Conservation (phyloP, 1,139 yeast genomes). For the Pichia norvegensis region DNA sequence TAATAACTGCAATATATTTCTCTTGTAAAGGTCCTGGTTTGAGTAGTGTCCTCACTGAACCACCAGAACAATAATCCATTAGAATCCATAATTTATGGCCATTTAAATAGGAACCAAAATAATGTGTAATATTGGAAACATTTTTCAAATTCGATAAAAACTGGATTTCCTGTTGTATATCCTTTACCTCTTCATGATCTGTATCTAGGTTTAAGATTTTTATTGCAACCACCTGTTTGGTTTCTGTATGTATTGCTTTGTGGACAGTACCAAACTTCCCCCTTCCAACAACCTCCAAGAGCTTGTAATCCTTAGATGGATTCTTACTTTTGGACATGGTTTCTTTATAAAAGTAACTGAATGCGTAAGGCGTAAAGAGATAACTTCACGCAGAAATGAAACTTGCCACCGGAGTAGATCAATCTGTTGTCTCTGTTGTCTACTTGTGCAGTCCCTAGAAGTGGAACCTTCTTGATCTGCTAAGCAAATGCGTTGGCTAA, state of each 20-base stretch:
- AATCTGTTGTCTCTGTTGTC: too few relatives aligned
- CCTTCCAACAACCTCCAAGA: conserved; percentile 88
- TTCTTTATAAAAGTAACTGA: too few relatives aligned
- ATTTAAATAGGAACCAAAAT: conserved; percentile 78
- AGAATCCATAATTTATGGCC: conserved; percentile 94
- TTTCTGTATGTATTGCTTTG: conserved; percentile 60
- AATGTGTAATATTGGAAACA: conserved; percentile 86
- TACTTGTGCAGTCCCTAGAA: too few relatives aligned
- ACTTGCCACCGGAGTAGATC: too few relatives aligned
- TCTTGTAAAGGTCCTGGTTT: conserved; percentile 89
- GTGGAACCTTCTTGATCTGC: too few relatives aligned
- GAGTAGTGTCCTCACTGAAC: conserved; percentile 79
- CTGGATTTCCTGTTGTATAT: conserved; percentile 89
- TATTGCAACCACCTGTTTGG: conserved; percentile 80
- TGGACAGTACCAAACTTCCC: conserved; percentile 97
- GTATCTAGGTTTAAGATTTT: conserved; percentile 90
- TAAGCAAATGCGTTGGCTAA: too few relatives aligned
- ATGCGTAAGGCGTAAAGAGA: too few relatives aligned
- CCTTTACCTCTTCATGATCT: conserved; percentile 87
- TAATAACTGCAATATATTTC: conserved; percentile 67
- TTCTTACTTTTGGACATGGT: conserved; percentile 8
- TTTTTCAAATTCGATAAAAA: conserved; percentile 74
- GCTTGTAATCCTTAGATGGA: conserved; percentile 44
- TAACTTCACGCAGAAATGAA: too few relatives aligned
- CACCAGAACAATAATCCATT: conserved; percentile 98